phyloP scores from a whole-genome alignment of 768 basidiomycete species.

The Auricularia sp. region DNA sequence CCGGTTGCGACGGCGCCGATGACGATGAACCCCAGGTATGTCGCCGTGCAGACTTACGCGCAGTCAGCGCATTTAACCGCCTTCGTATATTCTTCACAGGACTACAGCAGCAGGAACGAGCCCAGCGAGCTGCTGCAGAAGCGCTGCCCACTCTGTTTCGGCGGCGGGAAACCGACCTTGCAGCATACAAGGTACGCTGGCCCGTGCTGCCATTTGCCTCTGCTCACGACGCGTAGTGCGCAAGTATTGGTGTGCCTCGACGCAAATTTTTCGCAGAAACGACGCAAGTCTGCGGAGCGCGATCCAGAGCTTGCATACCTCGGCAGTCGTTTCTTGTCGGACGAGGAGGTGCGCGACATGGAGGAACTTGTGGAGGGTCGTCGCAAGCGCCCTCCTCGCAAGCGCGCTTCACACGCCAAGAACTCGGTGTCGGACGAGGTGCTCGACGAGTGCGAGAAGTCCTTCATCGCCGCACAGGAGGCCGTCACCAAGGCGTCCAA shows the following conservation, averaged over 20 bases:
- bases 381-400: background rate
- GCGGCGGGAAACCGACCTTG: background rate
- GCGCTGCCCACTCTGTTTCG: conserved; percentile 5
- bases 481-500: background rate
- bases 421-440: conserved; percentile 1
- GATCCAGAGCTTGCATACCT: background rate
- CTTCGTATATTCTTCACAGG: no score
- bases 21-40: no score
- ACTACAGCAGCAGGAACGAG: background rate
- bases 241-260: conserved; percentile 4
- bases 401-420: background rate
- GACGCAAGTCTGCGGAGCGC: background rate
- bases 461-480: conserved; percentile 5
- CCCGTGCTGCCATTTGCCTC: background rate
- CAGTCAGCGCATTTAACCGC: no score
- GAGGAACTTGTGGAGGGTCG: background rate
- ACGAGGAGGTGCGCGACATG: background rate
- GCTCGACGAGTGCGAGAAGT: conserved; percentile 4
- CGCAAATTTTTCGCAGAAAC: conserved; percentile 3
- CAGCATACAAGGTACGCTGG: background rate
- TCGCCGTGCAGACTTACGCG: background rate
- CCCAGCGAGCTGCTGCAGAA: background rate
- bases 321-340: background rate
- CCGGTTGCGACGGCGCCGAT: no score
- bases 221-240: background rate